A percentile compares a stretch with the other conserved stretches of the same genome.
Conservation (phyloP, 2,329 filamentous ascomycete genomes). For the Paraphaeosphaeria sporulosa region DNA sequence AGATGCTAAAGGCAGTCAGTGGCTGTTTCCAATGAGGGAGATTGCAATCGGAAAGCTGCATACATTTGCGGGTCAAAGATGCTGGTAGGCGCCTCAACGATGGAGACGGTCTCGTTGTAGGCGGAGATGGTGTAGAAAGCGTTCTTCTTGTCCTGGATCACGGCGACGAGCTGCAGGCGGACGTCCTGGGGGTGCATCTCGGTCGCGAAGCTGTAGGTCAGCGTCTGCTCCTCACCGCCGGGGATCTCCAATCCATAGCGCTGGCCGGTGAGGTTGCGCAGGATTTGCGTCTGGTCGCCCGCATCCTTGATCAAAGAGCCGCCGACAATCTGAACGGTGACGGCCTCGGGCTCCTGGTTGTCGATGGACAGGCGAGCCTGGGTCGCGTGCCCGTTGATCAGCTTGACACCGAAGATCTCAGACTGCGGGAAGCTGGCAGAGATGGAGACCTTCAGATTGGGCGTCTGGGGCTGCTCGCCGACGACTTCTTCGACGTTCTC, state of each 20-base stretch:
- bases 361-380: conserved; percentile 81
- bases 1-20: conserved; percentile 71
- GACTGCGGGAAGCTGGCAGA: conserved; percentile 67
- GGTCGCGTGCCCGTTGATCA: conserved; percentile 90
- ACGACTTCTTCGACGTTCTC: conserved; percentile 56
- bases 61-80: conserved; percentile 97
- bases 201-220: conserved; percentile 84
- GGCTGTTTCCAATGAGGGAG: neutral
- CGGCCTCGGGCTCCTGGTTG: conserved; percentile 80
- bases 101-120: conserved; percentile 81
- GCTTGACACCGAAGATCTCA: conserved; percentile 92
- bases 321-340: conserved; percentile 78
- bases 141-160: conserved; percentile 73
- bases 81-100: conserved; percentile 90
- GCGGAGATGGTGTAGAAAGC: conserved; percentile 78
- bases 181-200: conserved; percentile 95
- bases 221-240: conserved; percentile 75
- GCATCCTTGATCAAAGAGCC: conserved; percentile 73
- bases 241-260: conserved; percentile 77
- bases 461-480: conserved; percentile 70
- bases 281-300: conserved; percentile 63
- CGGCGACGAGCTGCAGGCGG: conserved; percentile 75
- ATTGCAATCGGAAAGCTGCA: conserved; percentile 44
- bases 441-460: conserved; percentile 63
- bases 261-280: conserved; percentile 85